Conservation (phyloP, 805 yeast species). For the Cyberlindnera suaveolens region DNA sequence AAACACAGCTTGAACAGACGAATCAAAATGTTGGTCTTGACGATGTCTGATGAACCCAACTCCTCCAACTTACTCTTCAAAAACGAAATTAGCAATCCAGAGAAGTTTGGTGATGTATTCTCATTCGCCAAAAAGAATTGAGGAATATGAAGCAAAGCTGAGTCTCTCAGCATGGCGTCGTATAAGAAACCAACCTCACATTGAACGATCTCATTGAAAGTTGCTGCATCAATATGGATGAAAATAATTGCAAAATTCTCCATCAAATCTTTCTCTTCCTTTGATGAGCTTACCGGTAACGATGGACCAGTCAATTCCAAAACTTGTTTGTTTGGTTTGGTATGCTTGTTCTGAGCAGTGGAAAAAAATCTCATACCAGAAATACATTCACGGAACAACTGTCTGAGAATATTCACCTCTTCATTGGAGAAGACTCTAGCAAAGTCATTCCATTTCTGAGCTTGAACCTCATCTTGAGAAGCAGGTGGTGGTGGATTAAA, state of each 20-base stretch:
- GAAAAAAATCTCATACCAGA: constrained; percentile 76
- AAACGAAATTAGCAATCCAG: constrained; percentile 75
- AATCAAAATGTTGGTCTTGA: constrained; percentile 73
- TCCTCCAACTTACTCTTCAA: constrained; percentile 66
- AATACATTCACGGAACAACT: constrained; percentile 78
- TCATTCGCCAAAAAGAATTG: constrained; percentile 93
- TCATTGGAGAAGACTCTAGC: constrained; percentile 82
- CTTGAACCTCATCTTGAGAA: constrained; percentile 38
- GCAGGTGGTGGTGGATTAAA: constrained; percentile 77
- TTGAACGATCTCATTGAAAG: constrained; percentile 87
- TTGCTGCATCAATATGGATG: constrained; percentile 89
- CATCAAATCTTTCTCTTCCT: constrained; percentile 93
- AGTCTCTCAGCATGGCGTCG: constrained; percentile 72
- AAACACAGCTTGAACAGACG: constrained; percentile 87
- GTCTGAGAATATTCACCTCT: constrained; percentile 71
- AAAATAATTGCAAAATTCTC: constrained; percentile 92
- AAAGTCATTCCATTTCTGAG: constrained; percentile 72
- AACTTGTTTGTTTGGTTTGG: constrained; percentile 19
- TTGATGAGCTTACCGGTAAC: constrained; percentile 78
- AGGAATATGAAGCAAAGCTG: constrained; percentile 83
- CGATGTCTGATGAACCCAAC: constrained; percentile 73
- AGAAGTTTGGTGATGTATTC: constrained; percentile 87
- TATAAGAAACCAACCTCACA: constrained; percentile 74
- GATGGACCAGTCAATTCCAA: constrained; percentile 63
- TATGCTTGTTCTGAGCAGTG: constrained; percentile 24